Conservation (phyloP, 495 filamentous ascomycete species). For the Aspergillus hancockii region DNA sequence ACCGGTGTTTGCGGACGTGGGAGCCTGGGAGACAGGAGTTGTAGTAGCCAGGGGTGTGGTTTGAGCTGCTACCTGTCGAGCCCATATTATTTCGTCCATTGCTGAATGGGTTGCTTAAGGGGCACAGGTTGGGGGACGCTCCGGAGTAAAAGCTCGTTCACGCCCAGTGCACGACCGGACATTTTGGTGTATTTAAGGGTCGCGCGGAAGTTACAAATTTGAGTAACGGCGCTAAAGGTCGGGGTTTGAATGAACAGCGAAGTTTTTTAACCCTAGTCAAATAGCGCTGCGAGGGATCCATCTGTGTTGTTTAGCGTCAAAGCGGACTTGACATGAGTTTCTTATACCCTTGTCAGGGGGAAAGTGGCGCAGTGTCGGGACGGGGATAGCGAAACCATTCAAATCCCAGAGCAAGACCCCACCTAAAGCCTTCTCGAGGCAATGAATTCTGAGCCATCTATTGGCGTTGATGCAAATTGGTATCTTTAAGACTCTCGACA, state of each 20-base stretch:
- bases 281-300: not conserved
- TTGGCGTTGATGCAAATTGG: not conserved
- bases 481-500: not conserved
- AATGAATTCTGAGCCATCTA: not conserved
- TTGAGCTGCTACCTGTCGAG: not conserved
- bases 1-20: not conserved
- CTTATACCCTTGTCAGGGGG: conserved; percentile 1
- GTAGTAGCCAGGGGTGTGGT: not conserved
- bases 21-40: not conserved
- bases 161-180: not conserved
- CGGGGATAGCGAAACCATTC: not conserved
- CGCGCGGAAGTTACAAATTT: not conserved
- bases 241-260: not conserved
- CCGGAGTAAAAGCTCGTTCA: not conserved
- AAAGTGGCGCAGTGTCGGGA: not conserved
- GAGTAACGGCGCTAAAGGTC: not conserved
- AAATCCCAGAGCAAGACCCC: not conserved
- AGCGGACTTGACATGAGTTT: not conserved
- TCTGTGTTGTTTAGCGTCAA: not conserved
- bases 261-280: not conserved
- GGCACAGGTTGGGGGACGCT: not conserved
- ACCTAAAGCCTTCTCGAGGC: not conserved
- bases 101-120: not conserved
- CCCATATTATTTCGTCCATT: not conserved
- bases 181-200: not conserved